phyloP scores from a whole-genome alignment of 768 basidiomycete genomes.

The Leccinum ochraceum region DNA sequence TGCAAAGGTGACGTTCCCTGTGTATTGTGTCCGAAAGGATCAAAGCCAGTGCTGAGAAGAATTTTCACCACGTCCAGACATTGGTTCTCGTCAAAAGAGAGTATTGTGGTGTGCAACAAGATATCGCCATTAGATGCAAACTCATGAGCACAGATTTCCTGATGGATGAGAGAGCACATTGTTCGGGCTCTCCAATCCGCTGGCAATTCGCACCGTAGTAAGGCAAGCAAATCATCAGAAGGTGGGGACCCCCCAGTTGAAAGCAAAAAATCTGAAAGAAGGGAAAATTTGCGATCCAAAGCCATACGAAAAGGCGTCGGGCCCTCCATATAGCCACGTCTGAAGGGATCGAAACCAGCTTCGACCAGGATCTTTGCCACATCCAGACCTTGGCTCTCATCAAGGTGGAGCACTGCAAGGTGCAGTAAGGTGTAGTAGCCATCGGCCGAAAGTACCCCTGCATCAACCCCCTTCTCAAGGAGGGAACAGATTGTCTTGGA shows the following conservation, averaged over 20 bases:
- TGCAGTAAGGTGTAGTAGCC: not conserved
- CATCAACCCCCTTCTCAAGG: not conserved
- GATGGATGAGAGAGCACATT: not conserved
- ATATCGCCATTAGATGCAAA: not conserved
- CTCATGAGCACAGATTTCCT: not conserved
- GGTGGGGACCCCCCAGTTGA: not conserved
- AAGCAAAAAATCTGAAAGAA: not conserved
- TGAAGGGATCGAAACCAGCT: no score
- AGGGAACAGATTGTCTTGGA: not conserved
- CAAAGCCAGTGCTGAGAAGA: not conserved
- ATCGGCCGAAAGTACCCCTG: not conserved
- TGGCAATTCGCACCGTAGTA: not conserved
- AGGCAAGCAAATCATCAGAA: not conserved
- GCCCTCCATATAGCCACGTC: not conserved
- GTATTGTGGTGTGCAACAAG: not conserved
- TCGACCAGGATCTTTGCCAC: no score
- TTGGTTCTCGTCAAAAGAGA: not conserved
- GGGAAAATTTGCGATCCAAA: not conserved
- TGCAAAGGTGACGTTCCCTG: not conserved
- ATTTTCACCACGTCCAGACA: not conserved
- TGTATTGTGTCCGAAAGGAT: not conserved
- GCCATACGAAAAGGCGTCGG: not conserved
- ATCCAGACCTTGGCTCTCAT: no score
- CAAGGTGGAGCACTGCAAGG: no score
- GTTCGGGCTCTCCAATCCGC: not conserved